phyloP scores from a whole-genome alignment of 1,284 basidiomycete species.

The Mycena sp. region DNA sequence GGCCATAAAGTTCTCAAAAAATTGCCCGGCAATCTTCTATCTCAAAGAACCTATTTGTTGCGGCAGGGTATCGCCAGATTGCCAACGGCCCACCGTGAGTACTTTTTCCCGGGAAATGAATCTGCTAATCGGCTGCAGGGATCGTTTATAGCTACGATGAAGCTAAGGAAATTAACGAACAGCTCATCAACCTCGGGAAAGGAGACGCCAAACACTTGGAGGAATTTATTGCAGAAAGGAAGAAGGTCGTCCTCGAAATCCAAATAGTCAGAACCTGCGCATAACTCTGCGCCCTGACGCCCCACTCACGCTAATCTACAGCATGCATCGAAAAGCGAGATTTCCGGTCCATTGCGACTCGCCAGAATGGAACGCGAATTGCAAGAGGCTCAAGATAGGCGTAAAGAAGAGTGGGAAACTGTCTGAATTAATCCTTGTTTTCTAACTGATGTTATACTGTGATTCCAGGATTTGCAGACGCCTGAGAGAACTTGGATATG shows the following conservation, averaged over 20 bases:
- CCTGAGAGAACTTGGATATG: conserved; percentile 26
- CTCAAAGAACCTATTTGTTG: neutral
- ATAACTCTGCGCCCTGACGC: neutral
- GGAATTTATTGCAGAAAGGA: conserved; percentile 2
- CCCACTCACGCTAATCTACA: neutral
- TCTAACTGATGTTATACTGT: neutral
- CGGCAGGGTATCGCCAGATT: neutral
- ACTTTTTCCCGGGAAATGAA: neutral
- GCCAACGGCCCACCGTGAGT: neutral
- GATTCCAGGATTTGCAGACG: conserved; percentile 25
- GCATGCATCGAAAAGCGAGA: conserved; percentile 14
- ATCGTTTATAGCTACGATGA: conserved; percentile 21
- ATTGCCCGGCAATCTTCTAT: neutral
- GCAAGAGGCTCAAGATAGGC: conserved; percentile 21
- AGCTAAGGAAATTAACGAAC: conserved; percentile 11
- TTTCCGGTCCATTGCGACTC: conserved; percentile 7
- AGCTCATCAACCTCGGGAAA: conserved; percentile 18
- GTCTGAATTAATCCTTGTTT: neutral
- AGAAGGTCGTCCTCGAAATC: conserved; percentile 15
- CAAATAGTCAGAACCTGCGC: conserved; percentile 1
- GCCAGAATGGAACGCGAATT: conserved; percentile 9
- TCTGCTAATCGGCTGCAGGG: neutral
- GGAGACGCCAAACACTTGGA: conserved; percentile 10
- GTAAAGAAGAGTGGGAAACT: conserved; percentile 17
- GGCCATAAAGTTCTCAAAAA: conserved; percentile 11